Conservation (phyloP, 2,329 filamentous ascomycete genomes). For the Penicillium sp. region DNA sequence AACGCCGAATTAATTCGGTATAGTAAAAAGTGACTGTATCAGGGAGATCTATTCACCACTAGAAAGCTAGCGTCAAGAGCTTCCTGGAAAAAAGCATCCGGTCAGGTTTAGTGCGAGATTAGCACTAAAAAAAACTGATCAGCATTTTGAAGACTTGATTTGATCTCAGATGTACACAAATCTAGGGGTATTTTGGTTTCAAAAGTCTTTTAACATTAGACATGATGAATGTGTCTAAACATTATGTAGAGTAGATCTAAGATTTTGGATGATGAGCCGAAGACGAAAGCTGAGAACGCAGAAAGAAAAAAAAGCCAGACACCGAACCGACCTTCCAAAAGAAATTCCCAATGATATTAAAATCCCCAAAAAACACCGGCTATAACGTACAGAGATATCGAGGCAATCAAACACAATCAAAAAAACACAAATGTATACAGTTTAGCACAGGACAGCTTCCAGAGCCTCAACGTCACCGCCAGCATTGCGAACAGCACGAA, state of each 20-base stretch:
- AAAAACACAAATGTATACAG: constrained; percentile 10
- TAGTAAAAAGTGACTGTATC: neutral
- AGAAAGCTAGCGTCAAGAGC: neutral
- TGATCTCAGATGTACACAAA: neutral
- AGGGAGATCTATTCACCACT: neutral
- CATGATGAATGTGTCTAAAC: constrained; percentile 22
- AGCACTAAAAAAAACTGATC: neutral
- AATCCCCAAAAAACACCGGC: constrained; percentile 24
- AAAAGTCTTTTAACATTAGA: constrained; percentile 14
- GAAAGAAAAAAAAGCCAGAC: constrained; percentile 18
- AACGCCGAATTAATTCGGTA: neutral
- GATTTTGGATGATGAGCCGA: constrained; percentile 23
- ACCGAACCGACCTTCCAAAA: constrained; percentile 26
- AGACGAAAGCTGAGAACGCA: constrained; percentile 10
- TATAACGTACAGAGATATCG: constrained; percentile 19
- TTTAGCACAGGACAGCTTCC: constrained; percentile 44
- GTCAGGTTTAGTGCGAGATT: neutral
- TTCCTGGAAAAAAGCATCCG: neutral
- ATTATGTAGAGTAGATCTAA: constrained; percentile 26
- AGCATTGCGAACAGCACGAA: constrained; percentile 47
- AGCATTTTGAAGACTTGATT: neutral
- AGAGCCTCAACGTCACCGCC: constrained; percentile 50
- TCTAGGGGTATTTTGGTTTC: neutral
- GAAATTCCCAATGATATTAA: constrained; percentile 30
- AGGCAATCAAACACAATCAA: constrained; percentile 13